phyloP scores from a whole-genome alignment of 768 basidiomycete species.

The Auriscalpium microsporum region DNA sequence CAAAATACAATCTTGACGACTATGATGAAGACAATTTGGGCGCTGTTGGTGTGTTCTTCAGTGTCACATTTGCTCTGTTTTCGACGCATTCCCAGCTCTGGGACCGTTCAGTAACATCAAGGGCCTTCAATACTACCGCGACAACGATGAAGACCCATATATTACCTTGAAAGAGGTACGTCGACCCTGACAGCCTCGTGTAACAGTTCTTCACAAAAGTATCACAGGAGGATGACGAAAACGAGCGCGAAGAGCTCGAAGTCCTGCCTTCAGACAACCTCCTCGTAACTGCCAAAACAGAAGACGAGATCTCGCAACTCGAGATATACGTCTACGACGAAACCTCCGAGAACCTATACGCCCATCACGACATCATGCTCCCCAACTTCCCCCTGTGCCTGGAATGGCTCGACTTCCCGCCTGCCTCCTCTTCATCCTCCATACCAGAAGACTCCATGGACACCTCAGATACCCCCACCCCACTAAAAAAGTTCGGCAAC shows the following conservation, averaged over 20 bases:
- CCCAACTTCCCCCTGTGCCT: constrained; percentile 97
- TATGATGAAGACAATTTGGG: constrained; percentile 73
- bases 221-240: constrained; percentile 58
- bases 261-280: constrained; percentile 87
- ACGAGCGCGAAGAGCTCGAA: constrained; percentile 86
- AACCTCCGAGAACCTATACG: constrained; percentile 82
- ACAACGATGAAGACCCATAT: constrained; percentile 93
- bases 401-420: constrained; percentile 98
- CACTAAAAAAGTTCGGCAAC: constrained; percentile 53
- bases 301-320: constrained; percentile 92
- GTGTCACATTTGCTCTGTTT: neutral
- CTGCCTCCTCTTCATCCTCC: constrained; percentile 40
- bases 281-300: constrained; percentile 87
- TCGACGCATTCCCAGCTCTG: constrained; percentile 29
- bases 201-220: neutral
- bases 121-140: constrained; percentile 83
- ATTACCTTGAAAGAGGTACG: constrained; percentile 90
- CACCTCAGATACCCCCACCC: constrained; percentile 10
- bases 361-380: constrained; percentile 96
- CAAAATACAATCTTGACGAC: constrained; percentile 82
- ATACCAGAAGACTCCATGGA: constrained; percentile 24
- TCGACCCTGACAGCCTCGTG: constrained; percentile 8
- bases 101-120: constrained; percentile 95
- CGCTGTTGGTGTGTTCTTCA: constrained; percentile 23
- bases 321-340: constrained; percentile 97